Evolutionary conservation across 768 basidiomycete genomes (phyloP), one percentile per base, ranked within the genome.

Genomic region (Pulveroboletus frians): DNA sequence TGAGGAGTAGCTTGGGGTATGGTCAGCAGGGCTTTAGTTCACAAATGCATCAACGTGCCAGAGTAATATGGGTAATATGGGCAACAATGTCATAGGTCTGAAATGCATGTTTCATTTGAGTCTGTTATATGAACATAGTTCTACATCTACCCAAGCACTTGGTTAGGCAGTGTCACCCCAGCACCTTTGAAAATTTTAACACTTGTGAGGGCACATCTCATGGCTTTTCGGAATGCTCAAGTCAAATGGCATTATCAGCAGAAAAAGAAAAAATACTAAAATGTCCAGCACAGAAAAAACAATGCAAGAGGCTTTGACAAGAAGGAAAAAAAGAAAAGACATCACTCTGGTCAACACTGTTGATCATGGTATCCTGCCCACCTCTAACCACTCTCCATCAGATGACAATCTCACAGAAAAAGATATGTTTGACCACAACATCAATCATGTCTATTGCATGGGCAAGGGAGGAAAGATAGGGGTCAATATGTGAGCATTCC

Each of bases 351-450:
- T 10, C 11, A 21, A 10, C 36, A 18, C 21, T 6, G 11, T 23
- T 21, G 8, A 42, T 59, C 47, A 59, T 59, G 57, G 43, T 9
- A 39, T 36, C 36, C 57, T 53, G 31, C 57, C 57, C 1, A 59
- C 57, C 57, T 59, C 57, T 59, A 3, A 18, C 10, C 9, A 11
- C 10, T 4, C 5, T n/a, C 18, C 35, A 11, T 49, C 35, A 55
- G 46, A 27, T 34, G 10, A 2, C 20, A 23, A 18, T 2, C 3
- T 14, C 2, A 43, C 32, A 35, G 52, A 46, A 46, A 59, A n/a
- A 43, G 84, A 55, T 73, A 94, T 91, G 92, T 74, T 95, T 91
- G 51, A 95, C 88, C 86, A 93, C 90, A 54, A 94, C 93, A 76
- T 97, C 93, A 70, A 97, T 92, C 7, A 91, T 84, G 66, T 97